Evolutionary conservation across 164 flowering plant species (phyloP).

Genomic region (Echeveria elegans): DNA sequence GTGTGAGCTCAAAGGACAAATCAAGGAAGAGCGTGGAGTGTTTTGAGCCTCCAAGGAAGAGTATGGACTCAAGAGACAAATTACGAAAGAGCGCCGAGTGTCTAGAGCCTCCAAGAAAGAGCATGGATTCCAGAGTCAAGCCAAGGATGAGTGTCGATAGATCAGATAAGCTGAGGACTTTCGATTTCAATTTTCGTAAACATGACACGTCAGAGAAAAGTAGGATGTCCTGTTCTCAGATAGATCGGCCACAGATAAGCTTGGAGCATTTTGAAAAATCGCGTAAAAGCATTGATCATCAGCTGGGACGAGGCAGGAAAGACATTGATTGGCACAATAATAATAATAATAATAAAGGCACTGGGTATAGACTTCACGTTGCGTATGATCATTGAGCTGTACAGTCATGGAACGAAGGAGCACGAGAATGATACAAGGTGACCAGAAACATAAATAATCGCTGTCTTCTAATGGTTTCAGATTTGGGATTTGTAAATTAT

Average conservation of each 20-base stretch:
- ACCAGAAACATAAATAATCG: not conserved
- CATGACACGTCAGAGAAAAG: not conserved
- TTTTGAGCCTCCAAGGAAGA: conserved; percentile 33
- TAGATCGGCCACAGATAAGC: not conserved
- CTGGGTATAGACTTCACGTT: not conserved
- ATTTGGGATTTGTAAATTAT: conserved; percentile 5
- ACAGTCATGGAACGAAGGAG: not conserved
- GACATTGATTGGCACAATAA: not conserved
- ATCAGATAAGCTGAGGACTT: conserved; percentile 17
- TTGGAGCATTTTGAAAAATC: not conserved
- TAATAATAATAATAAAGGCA: too few relatives aligned
- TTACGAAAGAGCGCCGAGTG: conserved; percentile 30
- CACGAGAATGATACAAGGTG: not conserved
- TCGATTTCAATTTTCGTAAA: not conserved
- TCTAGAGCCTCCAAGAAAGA: conserved; percentile 31
- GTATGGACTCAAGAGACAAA: conserved; percentile 40
- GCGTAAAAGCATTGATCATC: conserved; percentile 1
- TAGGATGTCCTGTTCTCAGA: conserved; percentile 3
- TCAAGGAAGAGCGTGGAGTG: conserved; percentile 31
- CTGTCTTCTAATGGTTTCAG: not conserved
- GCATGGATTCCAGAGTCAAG: conserved; percentile 42
- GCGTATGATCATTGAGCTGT: not conserved
- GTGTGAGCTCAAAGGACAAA: conserved; percentile 35
- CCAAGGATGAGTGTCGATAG: conserved; percentile 50
- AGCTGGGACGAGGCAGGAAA: not conserved